Conservation (phyloP, 2,329 filamentous ascomycete genomes). For the Pseudocercospora vitis region DNA sequence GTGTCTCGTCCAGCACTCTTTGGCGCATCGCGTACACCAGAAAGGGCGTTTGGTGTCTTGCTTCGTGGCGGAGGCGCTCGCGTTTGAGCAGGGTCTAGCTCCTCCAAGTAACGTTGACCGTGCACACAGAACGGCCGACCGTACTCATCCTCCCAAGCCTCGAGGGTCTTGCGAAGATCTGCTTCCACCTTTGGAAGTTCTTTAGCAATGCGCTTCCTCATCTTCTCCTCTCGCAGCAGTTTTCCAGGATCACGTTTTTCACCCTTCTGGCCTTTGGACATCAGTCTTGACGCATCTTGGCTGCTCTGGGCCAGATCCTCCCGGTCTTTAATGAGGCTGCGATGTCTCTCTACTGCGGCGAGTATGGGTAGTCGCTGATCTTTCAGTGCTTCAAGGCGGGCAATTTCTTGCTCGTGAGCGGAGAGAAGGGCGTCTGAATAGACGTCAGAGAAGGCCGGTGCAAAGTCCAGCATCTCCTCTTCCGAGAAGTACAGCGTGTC, state of each 20-base stretch:
- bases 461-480: conserved; percentile 98
- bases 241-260: conserved; percentile 94
- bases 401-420: conserved; percentile 89
- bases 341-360: conserved; percentile 78
- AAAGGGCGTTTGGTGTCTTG: conserved; percentile 64
- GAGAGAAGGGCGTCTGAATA: conserved; percentile 94
- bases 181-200: conserved; percentile 87
- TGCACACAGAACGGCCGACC: conserved; percentile 90
- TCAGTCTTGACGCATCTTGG: conserved; percentile 89
- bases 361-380: conserved; percentile 86
- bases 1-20: conserved; percentile 32
- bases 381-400: conserved; percentile 73
- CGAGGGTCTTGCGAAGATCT: conserved; percentile 79
- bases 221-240: conserved; percentile 92
- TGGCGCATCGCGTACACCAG: conserved; percentile 31
- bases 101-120: conserved; percentile 85
- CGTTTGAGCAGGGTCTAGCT: conserved; percentile 65
- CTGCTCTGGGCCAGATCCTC: conserved; percentile 86
- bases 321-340: conserved; percentile 77
- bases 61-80: conserved; percentile 54
- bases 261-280: conserved; percentile 87
- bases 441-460: conserved; percentile 85
- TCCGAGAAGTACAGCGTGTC: conserved; percentile 91
- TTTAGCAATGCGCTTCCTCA: conserved; percentile 95
- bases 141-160: conserved; percentile 90